These are phyloP conservation scores for Keithomyces neogunnii DNA, from an alignment of 2,329 filamentous ascomycete genomes.

Conservation along the genomic window DNA sequence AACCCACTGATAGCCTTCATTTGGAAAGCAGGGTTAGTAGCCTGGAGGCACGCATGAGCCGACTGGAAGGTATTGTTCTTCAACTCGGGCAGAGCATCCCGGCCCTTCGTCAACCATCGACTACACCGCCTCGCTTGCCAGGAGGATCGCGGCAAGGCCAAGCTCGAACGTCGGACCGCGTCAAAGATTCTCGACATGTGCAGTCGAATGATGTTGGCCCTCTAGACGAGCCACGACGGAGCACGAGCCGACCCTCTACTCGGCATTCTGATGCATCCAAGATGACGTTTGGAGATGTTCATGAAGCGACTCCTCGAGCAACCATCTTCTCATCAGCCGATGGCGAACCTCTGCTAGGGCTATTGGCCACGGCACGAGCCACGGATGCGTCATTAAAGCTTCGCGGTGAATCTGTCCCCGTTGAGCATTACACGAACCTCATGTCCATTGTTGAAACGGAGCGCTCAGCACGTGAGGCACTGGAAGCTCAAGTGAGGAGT, in stretches of 20 bases:
- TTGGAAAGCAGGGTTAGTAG: slow-evolving; percentile 43
- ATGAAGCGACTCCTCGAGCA: slow-evolving; percentile 31
- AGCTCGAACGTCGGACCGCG: neutral
- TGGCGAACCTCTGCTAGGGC: slow-evolving; percentile 27
- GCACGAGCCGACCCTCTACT: slow-evolving; percentile 20
- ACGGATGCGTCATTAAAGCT: slow-evolving; percentile 20
- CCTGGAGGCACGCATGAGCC: slow-evolving; percentile 43
- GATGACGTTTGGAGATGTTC: slow-evolving; percentile 37
- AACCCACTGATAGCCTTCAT: slow-evolving; percentile 34
- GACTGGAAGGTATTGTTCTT: slow-evolving; percentile 43
- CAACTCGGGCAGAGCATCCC: slow-evolving; percentile 40
- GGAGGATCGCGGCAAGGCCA: neutral
- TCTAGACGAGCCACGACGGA: slow-evolving; percentile 1
- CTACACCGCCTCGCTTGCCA: slow-evolving; percentile 18
- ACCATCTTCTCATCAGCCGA: slow-evolving; percentile 16
- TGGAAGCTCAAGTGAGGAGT: slow-evolving; percentile 48
- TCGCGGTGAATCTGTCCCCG: slow-evolving; percentile 22
- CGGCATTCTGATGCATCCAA: slow-evolving; percentile 32
- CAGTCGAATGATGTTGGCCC: slow-evolving; percentile 1
- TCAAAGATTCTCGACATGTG: neutral
- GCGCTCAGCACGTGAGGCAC: slow-evolving; percentile 42
- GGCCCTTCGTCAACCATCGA: slow-evolving; percentile 22
- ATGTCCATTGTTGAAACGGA: slow-evolving; percentile 47
- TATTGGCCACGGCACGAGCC: slow-evolving; percentile 29
- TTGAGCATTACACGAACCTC: slow-evolving; percentile 42